Conservation (phyloP, 352 stramenopile species). For the Thalassiosira livingstoniorum region DNA sequence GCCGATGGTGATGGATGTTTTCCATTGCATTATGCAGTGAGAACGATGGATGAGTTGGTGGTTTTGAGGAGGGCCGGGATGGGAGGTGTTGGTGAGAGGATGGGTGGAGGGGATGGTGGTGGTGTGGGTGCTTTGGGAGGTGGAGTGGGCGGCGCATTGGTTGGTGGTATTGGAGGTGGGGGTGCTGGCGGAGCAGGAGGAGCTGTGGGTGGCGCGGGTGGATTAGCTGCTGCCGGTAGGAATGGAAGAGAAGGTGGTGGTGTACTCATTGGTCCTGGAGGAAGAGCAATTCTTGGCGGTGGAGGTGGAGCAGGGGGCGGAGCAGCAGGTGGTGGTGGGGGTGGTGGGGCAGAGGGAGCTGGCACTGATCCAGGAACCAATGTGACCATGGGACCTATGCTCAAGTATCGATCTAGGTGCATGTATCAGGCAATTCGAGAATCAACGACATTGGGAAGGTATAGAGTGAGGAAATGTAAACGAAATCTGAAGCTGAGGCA, state of each 20-base stretch:
- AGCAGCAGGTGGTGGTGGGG: constrained; percentile 2
- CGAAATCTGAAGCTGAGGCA: not conserved
- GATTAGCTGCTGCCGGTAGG: too few species aligned
- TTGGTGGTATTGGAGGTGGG: too few species aligned
- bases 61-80: constrained; percentile 3
- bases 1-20: constrained; percentile 22
- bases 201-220: too few species aligned
- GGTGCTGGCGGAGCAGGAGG: too few species aligned
- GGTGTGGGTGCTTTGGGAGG: too few species aligned
- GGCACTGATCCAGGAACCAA: too few species aligned
- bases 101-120: not conserved
- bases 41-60: constrained; percentile 2
- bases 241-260: too few species aligned
- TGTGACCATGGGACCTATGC: too few species aligned
- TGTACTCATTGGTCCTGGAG: constrained; percentile 4
- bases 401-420: too few species aligned
- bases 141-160: too few species aligned
- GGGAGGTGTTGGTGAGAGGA: not conserved
- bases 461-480: constrained; percentile 11
- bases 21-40: constrained; percentile 35
- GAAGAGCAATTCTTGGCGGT: constrained; percentile 4
- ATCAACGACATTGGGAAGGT: constrained; percentile 4
- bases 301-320: constrained; percentile 7
- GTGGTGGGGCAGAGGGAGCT: too few species aligned
- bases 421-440: too few species aligned